Base-by-base conservation (phyloP, 1,284 basidiomycete species). In the Malassezia globosa region DNA sequence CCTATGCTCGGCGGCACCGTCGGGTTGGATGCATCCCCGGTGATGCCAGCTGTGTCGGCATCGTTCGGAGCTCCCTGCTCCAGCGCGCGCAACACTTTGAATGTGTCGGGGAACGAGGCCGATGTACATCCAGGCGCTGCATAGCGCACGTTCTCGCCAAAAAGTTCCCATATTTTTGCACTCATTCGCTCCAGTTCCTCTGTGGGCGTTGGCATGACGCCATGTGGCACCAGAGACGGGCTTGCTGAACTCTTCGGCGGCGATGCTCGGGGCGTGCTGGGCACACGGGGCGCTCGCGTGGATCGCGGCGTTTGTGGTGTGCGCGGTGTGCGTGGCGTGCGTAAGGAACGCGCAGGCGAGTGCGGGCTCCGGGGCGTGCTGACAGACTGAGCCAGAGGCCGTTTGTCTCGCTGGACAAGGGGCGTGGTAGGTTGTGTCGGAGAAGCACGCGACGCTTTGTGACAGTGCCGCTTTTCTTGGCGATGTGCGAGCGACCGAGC, bases 61-160 rank as follows among this genome's bases (percentile, higher is more conserved):
- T 55, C 55, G 2, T 42, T 37, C 18, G 54, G 56, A 36, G 51
- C 59, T 23, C 63, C 58, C 18, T 40, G 31, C 37, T 43, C 43
- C 21, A 60, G 33, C n/a, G 25, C 11, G 11, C 54, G 51, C 10
- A 64, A 44, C 6, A 59, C 27, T 4, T 51, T 46, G 37, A 66
- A 59, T 18, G 66, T 69, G 16, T 58, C 60, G 3, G 41, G 14
- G 31, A 61, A 64, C 39, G 57, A 38, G 23, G 63, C 61, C 4
- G 26, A 16, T 33, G 59, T 60, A n/a, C 47, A 49, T 14, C 59
- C 54, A 1, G 61, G 57, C 4, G 53, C 45, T 2, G 59, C 60
- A 37, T 58, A 57, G 24, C 67, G 58, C 7, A 70, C 55, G 1
- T 43, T 46, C 23, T 69, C 66, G 29, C 63, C 63, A 53, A 70